Conservation (phyloP, 371 early-diverging fungal genomes). For the Fennellomyces sp. region DNA sequence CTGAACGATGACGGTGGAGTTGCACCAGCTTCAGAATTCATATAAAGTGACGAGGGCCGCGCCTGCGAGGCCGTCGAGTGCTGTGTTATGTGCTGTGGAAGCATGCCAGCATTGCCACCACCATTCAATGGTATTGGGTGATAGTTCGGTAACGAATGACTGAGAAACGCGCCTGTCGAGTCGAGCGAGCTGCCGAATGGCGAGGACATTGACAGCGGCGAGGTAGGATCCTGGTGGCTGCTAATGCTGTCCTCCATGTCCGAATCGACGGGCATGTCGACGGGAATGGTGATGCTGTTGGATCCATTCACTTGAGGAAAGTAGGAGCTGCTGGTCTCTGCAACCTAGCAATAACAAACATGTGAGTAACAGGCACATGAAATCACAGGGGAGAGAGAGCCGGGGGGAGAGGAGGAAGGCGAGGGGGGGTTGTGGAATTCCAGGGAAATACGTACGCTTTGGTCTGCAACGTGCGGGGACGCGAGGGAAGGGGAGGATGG, state of each 20-base stretch:
- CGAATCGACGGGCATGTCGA: slow-evolving; percentile 31
- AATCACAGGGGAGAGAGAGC: slow-evolving; percentile 2
- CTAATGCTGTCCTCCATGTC: slow-evolving; percentile 30
- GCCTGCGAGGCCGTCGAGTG: slow-evolving; percentile 17
- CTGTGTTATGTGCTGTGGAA: neutral
- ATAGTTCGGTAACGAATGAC: slow-evolving; percentile 22
- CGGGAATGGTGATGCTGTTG: slow-evolving; percentile 39
- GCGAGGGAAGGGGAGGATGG: slow-evolving; percentile 9
- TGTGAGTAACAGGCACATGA: neutral
- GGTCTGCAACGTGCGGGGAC: slow-evolving; percentile 5
- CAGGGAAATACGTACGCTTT: slow-evolving; percentile 5
- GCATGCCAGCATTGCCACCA: neutral
- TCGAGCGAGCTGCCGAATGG: slow-evolving; percentile 2
- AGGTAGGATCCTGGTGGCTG: slow-evolving; percentile 13
- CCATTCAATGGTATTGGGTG: neutral
- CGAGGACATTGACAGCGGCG: slow-evolving; percentile 17
- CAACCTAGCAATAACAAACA: neutral
- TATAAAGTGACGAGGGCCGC: slow-evolving; percentile 12
- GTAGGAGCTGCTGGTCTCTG: slow-evolving; percentile 8
- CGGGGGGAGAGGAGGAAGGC: neutral
- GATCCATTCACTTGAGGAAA: slow-evolving; percentile 18
- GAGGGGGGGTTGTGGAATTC: neutral
- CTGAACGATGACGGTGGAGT: neutral
- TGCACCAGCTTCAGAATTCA: neutral
- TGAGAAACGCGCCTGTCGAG: slow-evolving; percentile 12